phyloP scores from a whole-genome alignment of 1,284 basidiomycete species.

The Cystobasidiaceae sp. region DNA sequence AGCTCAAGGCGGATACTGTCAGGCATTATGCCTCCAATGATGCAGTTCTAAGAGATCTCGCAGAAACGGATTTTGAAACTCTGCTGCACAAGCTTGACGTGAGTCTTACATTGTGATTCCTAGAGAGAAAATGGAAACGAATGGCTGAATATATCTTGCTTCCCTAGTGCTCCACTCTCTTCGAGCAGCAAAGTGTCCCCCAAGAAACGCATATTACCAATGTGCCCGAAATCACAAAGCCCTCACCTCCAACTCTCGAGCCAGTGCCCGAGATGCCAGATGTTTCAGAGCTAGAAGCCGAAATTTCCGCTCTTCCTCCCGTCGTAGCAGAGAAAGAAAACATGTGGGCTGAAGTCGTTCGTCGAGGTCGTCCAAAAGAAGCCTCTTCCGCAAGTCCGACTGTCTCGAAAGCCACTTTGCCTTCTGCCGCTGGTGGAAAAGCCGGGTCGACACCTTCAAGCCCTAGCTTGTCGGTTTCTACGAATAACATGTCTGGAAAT shows the following conservation, averaged over 20 bases:
- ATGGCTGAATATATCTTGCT: background rate
- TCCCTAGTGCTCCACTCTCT: background rate
- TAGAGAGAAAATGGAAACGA: background rate
- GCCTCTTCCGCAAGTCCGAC: background rate
- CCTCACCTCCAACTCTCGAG: background rate
- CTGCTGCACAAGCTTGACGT: constrained; percentile 1
- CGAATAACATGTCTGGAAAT: background rate
- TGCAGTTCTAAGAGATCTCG: background rate
- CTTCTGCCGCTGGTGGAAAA: no score
- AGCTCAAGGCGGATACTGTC: background rate
- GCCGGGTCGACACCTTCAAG: background rate
- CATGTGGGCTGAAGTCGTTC: constrained; percentile 17
- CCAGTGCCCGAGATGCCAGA: background rate
- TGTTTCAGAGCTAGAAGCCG: background rate
- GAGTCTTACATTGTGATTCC: background rate
- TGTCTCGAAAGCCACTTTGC: background rate
- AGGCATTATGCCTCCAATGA: background rate
- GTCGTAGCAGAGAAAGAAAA: no score
- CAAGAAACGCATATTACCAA: background rate
- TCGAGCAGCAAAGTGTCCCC: background rate
- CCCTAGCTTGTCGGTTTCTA: background rate
- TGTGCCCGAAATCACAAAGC: background rate
- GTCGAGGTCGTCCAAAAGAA: constrained; percentile 8
- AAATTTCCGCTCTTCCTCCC: no score
- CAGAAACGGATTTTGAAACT: constrained; percentile 9